Evolutionary conservation across 192 early-diverging fungal species (phyloP).

Genomic region (Spizellomyces punctatus): DNA sequence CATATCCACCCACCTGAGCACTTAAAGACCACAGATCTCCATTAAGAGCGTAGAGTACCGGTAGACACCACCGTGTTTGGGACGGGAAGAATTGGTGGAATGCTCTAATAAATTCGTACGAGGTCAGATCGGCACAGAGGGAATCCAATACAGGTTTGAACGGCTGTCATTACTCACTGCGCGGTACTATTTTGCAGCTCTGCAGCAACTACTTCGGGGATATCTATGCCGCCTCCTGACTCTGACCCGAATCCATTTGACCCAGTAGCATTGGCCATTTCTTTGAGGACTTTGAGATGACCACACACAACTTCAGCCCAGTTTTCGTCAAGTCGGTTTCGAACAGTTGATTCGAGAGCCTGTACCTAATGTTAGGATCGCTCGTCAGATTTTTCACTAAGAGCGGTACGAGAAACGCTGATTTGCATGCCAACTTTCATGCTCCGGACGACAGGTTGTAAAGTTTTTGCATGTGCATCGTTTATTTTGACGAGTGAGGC

Average conservation of each 20-base stretch:
- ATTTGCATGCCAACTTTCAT: conserved; percentile 4
- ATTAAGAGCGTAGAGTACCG: conserved; percentile 62
- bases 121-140: too few species aligned
- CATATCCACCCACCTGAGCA: conserved; percentile 16
- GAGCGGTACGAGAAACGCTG: background rate
- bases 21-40: conserved; percentile 60
- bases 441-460: background rate
- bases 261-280: background rate
- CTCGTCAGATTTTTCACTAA: background rate
- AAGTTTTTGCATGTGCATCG: conserved; percentile 2
- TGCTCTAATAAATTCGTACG: conserved; percentile 29
- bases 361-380: background rate
- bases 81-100: conserved; percentile 54
- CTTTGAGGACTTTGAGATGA: conserved; percentile 15
- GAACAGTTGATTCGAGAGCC: conserved; percentile 6
- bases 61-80: conserved; percentile 61
- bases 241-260: background rate
- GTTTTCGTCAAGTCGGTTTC: background rate
- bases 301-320: conserved; percentile 21
- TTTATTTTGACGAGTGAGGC: conserved; percentile 7
- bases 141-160: background rate
- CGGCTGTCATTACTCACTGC: conserved; percentile 22
- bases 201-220: conserved; percentile 15
- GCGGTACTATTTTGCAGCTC: conserved; percentile 31
- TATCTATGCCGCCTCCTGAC: background rate